These are phyloP conservation scores for Pistacia integerrima DNA, from an alignment of 345 rosid genomes.

Conservation along the genomic window DNA sequence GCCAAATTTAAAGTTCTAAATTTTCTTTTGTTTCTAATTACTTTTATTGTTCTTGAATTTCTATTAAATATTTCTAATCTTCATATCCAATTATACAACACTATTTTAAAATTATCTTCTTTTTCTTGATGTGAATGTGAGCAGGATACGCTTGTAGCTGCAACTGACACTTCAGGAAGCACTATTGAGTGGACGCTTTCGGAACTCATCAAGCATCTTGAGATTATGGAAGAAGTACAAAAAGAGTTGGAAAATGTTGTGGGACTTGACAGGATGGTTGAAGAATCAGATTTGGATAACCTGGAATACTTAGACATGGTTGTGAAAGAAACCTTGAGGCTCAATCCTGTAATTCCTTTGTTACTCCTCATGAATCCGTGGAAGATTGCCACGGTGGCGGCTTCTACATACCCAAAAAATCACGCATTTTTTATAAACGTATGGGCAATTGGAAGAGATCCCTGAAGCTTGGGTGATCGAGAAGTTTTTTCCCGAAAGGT, in stretches of 20 bases:
- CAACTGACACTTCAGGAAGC: slow-evolving; percentile 32
- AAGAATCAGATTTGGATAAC: slow-evolving; percentile 28
- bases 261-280: slow-evolving; percentile 25
- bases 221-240: slow-evolving; percentile 26
- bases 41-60: no score
- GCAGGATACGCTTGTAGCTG: slow-evolving; percentile 24
- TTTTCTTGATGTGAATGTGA: no score
- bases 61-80: no score
- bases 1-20: neutral
- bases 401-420: slow-evolving; percentile 16
- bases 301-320: slow-evolving; percentile 26
- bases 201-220: slow-evolving; percentile 22
- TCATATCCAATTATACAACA: no score
- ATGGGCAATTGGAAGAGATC: slow-evolving; percentile 30
- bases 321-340: slow-evolving; percentile 30
- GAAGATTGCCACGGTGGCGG: slow-evolving; percentile 20
- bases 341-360: slow-evolving; percentile 29
- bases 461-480: slow-evolving; percentile 21
- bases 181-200: slow-evolving; percentile 27
- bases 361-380: slow-evolving; percentile 16
- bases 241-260: slow-evolving; percentile 20
- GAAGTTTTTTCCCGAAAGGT: slow-evolving; percentile 30
- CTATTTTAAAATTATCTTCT: no score
- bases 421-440: slow-evolving; percentile 19
- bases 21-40: neutral